Evolutionary conservation across 805 yeast genomes (phyloP), one percentile per base, ranked within the genome.

Genomic region (Scheffersomyces spartinae): DNA sequence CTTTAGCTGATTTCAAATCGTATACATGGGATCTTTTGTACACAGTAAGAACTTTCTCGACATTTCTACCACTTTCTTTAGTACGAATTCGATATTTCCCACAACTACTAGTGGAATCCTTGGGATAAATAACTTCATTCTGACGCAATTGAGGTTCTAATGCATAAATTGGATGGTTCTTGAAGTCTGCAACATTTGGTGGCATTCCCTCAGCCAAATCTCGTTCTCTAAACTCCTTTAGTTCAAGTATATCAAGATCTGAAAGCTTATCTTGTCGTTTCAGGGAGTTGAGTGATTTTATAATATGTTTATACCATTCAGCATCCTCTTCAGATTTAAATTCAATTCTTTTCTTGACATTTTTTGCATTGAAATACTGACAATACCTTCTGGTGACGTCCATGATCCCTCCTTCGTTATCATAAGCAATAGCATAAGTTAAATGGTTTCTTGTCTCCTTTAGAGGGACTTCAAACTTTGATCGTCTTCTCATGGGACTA

Each of bases 301-400:
- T 12, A 11, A 81, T 39, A 6, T 51, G 49, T 6, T 52, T 45
- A 45, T 69, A 84, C 94, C 95, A 83, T 11, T 44, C 39, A 11
- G 53, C 58, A 6, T 74, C 74, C 5, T 61, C 65, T 0, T 61
- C 61, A 7, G 74, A 74, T 29, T 70, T 61, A 20, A 38, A 42
- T 0, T 79, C 71, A 4, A 88, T 68, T 17, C 95, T 49, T 39
- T 75, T 78, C 43, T 75, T 80, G 11, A 86, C 59, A 0, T 82
- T 74, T 38, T 78, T 79, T 7, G 93, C 74, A 43, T 82, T 81
- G 45, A 55, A 83, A 35, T 60, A 61, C 21, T 63, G 69, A 1
- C 84, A 66, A 49, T 91, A 91, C 13, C 97, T 49, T 36, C 95
- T 49, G 0, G 98, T 88, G 4, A 91, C 79, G 47, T 91, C 98